Evolutionary conservation across 805 yeast species (phyloP), one percentile per base, ranked within the genome.

Genomic region (Kodamaea fukazawae): DNA sequence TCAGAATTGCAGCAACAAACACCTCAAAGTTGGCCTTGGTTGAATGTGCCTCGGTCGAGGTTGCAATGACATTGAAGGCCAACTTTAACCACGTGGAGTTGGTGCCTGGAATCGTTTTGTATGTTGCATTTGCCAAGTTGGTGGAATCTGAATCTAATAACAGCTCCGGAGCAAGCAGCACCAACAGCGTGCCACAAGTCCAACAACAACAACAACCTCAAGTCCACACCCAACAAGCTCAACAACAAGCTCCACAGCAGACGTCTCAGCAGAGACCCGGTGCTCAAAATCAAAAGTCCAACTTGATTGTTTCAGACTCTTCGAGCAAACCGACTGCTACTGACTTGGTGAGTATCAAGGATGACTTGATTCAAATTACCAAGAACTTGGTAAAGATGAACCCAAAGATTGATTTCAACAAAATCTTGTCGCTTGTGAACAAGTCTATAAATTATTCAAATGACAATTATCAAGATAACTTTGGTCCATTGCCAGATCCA

Each of bases 71-170:
- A 34, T 88, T 96, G 37, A 81, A 82, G 54, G 84, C 86, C 11
- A 78, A 73, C 36, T 74, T 90, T 54, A 87, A 85, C 54, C 95
- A 89, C 47, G 80, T 82, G 48, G 96, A 91, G 54, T 70, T 91
- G 29, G 76, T 81, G 45, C 86, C 91, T 2, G 96, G 95, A 3
- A 71, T 77, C 17, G 78, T 83, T 12, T 78, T 93, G 57, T 68
- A 78, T 29, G 86, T 88, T 28, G 86, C 90, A 0, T 93, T 88
- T 71, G 97, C 96, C 3, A 86, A 83, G 53, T 76, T 88, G 23
- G 41, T 52, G 60, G 50, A 75, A 64, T 28, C 57, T 11, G 29
- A 18, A 13, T 12, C 34, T 5, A 17, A 11, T 4, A 15, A 8
- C n/a, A 10, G 16, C 17, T 17, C 25, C n/a, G 29, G 30, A 13